Base-by-base conservation (phyloP, 495 filamentous ascomycete genomes). In the Penicillium atrosanguineum region DNA sequence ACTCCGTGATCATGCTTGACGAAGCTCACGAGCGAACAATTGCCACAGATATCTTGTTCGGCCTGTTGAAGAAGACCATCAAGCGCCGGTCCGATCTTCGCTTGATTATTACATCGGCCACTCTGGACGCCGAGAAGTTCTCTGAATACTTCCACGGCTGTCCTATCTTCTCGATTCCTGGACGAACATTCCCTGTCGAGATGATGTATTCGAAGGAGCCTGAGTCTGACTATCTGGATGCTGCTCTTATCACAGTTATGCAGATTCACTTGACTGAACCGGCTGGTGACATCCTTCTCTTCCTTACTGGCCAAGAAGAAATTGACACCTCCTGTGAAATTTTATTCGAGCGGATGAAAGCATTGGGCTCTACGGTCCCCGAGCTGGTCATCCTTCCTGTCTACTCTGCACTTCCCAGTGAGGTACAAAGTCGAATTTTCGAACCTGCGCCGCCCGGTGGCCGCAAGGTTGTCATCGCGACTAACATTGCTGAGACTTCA, bases 1-100 rank as follows among this genome's bases (percentile, higher is more conserved):
- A 99, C 60, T 91, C 89, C 3, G 89, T 95, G 49, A 97, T 99
- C 61, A 97, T 99, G 89, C 78, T 99, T 57, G 94, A 99, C 63
- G 94, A 99, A 64, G 94, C 95, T 4, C 94, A 99, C 81, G 94
- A 99, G 68, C 83, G 94, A 44, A 97, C 95, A 5, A 96, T 99
- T 65, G 82, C 91, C 0, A 99, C 95, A 0, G 94, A 99, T 71
- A 89, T 97, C 15, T 78, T 99, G 15, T 97, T 99, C 55, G 93
- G 90, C 3, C 69, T 99, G 39, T 72, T 99, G 40, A 97, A 97
- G 71, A 97, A 97, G 76, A 93, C 94, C 0, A 60, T 97, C 49
- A 94, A 91, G 65, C 77, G 84, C 55, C 76, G 94, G 61, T 82
- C 88, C 11, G 94, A 99, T 62, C 77, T 99, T 37, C 91, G 94